Percentiles rank a stretch among this genome's conserved stretches.
These are phyloP conservation scores for Inga oerstediana DNA, from an alignment of 306 rosid genomes.

Conservation along the genomic window DNA sequence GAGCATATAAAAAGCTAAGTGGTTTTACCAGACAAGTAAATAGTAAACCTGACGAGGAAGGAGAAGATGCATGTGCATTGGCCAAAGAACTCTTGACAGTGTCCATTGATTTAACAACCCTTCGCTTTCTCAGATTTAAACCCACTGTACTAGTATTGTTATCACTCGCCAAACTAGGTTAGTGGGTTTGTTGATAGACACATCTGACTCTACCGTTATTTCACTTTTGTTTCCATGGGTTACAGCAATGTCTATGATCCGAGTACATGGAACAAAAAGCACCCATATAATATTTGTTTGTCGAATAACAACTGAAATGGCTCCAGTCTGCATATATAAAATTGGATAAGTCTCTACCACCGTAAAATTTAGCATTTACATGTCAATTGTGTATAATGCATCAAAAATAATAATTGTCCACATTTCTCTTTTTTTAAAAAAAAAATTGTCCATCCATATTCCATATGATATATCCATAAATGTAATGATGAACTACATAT, in stretches of 20 bases:
- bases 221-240: slow-evolving; percentile 35
- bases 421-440: not conserved
- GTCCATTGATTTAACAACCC: slow-evolving; percentile 36
- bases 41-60: slow-evolving; percentile 58
- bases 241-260: slow-evolving; percentile 59
- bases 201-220: slow-evolving; percentile 28
- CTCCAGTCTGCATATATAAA: slow-evolving; percentile 63
- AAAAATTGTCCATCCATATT: not conserved
- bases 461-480: not conserved
- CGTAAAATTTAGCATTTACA: slow-evolving; percentile 16
- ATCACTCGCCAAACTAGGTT: slow-evolving; percentile 32
- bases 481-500: not conserved
- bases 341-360: slow-evolving; percentile 31
- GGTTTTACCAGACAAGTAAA: slow-evolving; percentile 11
- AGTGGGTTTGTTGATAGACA: slow-evolving; percentile 20
- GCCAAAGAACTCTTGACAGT: slow-evolving; percentile 28
- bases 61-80: slow-evolving; percentile 30
- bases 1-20: slow-evolving; percentile 12
- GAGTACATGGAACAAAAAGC: slow-evolving; percentile 79
- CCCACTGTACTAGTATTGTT: slow-evolving; percentile 30
- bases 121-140: slow-evolving; percentile 63
- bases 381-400: not conserved
- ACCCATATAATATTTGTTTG: slow-evolving; percentile 93
- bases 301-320: slow-evolving; percentile 73
- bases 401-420: not conserved